Base-by-base conservation (phyloP, 768 basidiomycete species). In the Royoungia palumana region DNA sequence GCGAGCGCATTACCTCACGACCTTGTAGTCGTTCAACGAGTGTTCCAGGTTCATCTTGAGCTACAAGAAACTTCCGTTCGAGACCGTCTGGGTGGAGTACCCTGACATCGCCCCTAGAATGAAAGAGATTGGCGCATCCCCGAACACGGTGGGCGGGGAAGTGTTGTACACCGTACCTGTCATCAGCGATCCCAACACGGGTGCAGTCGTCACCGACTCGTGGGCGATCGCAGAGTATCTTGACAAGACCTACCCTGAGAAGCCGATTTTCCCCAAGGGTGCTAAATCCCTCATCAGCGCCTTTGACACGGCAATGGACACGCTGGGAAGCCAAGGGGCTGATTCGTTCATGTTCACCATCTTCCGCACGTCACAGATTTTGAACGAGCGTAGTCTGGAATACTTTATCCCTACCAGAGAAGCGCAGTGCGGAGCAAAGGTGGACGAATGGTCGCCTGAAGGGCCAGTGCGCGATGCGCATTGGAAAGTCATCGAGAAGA, bases 381-480 rank as follows among this genome's bases (percentile, higher is more conserved):
- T 79, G 47, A 68, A 63, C 28, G 61, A 67, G 6, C 53, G 48
- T 34, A 76, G 74, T 46, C 47, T 52, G 34, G 65, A 58, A 21
- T 72, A 71, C 57, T 80, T 75, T 53, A 55, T 70, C 19, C 41
- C 47, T 17, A 72, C 69, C 5, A 60, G 73, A 32, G 66, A 70
- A 47, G 47, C 14, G 3, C n/a, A 9, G 2, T 62, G 70, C 39
- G 72, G 72, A 6, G 62, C 52, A 36, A 58, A 60, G 14, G 50
- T 81, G 44, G 73, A 76, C 20, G 68, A 75, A 27, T 51, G 76
- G 27, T 61, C 62, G 6, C 71, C 73, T 0, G 63, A 59, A 38
- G 70, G 71, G 4, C 68, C 70, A 12, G 59, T 50, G 40, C 57
- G 67, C 14, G 62, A 62, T 6, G 65, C 45, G 9, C 63, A 69